Evolutionary conservation across 768 basidiomycete genomes (phyloP), one percentile per base, ranked within the genome.

Genomic region (Boletus rubroflammeus): DNA sequence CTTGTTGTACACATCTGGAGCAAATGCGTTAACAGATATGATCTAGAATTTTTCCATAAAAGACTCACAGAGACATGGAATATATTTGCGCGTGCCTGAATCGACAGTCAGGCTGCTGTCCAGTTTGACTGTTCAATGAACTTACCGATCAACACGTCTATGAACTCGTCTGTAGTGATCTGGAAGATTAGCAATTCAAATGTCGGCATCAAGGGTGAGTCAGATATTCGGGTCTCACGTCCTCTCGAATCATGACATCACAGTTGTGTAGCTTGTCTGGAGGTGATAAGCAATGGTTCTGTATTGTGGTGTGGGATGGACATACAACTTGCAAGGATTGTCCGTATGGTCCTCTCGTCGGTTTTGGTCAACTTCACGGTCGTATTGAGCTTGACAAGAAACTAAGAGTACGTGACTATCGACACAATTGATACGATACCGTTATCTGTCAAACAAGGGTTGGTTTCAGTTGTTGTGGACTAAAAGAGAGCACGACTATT

Each of bases 181-280:
- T 96, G 58, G 19, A 47, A 54, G 31, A 34, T 31, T 15, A 2
- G n/a, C 1, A 45, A 54, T 29, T 46, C 48, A 38, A 47, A 29
- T 2, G 50, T 55, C 1, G 53, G 42, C 36, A 35, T 56, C 19
- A 53, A 39, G 46, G 56, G 51, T 41, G 17, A 43, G 29, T 50
- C 48, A 31, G 13, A 34, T 50, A 32, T 40, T 34, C 32, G 23
- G 38, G 29, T 35, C 71, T 62, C 62, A 97, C 94, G 73, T 99
- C 96, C 78, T 99, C 95, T 66, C 97, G 81, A 62, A 99, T 93
- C 93, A 98, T 96, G 9, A 98, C 88, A 72, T 99, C 96, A 66
- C 93, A 96, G 64, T 96, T 91, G 66, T 93, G 92, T 28, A 93
- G 72, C 71, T 92, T 94, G 69, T 93, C 90, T 92, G 57, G 5